Evolutionary conservation across 2,329 filamentous ascomycete species (phyloP), one percentile per base, ranked within the genome.

Genomic region (Aspergillus brunneoviolaceus): DNA sequence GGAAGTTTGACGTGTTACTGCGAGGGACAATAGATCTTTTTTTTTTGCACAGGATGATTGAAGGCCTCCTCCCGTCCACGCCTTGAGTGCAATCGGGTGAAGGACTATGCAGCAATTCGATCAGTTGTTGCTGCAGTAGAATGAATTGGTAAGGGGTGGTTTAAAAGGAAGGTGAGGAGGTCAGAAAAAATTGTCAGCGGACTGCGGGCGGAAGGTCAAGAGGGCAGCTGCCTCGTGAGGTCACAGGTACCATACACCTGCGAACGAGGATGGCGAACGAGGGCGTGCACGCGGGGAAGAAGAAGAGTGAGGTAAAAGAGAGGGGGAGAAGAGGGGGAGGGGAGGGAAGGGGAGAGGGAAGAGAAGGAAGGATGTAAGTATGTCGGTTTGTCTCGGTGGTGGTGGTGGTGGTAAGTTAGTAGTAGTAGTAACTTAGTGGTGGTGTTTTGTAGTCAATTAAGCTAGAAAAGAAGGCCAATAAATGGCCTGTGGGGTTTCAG

Each of bases 211-310:
- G 62, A 60, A 60, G 51, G 55, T 56, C 51, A 57, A 67, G 67
- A 69, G 68, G 68, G 69, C 71, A 73, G 70, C 70, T 74, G 72
- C 67, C 70, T 71, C 63, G 69, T 62, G 60, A 67, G 63, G 66
- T 71, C 72, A 72, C 70, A 71, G 67, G 67, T 65, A 69, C 67
- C 69, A 70, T 71, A 63, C 64, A 64, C 55, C 59, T 61, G 55
- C 60, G 59, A 60, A 60, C 33, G 51, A 61, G 55, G 27, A 9
- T 9, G 27, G 27, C 27, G 27, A 29, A 29, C 27, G 27, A 29
- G 27, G 27, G 55, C 55, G 64, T 61, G 65, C 66, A 66, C 67
- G 65, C 63, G 16, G 16, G 14, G 14, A 14, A 16, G 14, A 14
- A 45, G 14, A 16, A 19, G 39, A 16, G 39, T 12, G 39, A 19